Percentiles rank a stretch among this genome's conserved stretches.
Evolutionary conservation across 2,329 filamentous ascomycete species (phyloP).

Genomic region (Fusarium goolgardi): DNA sequence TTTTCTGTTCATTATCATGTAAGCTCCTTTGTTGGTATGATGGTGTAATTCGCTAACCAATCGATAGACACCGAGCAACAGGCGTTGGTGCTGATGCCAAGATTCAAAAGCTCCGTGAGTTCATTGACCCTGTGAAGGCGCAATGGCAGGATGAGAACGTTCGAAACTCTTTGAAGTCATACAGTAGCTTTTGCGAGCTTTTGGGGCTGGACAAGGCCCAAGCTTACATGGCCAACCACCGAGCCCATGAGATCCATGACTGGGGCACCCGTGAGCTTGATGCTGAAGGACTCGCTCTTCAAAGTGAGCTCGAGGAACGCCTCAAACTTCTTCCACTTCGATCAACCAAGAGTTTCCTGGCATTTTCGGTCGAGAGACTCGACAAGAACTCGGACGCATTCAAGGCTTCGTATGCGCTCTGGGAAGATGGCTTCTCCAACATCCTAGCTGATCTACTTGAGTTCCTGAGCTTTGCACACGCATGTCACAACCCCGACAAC

Average conservation of each 20-base stretch:
- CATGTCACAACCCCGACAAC: conserved; percentile 86
- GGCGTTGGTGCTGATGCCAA: conserved; percentile 78
- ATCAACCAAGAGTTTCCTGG: conserved; percentile 90
- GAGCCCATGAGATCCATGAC: conserved; percentile 80
- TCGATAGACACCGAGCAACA: conserved; percentile 77
- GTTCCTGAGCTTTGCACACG: conserved; percentile 89
- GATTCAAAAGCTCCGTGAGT: conserved; percentile 76
- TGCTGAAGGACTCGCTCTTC: conserved; percentile 80
- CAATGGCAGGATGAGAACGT: conserved; percentile 82
- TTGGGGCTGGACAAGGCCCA: conserved; percentile 84
- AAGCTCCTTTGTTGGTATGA: conserved; percentile 42
- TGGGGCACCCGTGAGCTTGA: conserved; percentile 86
- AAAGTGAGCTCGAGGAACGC: conserved; percentile 80
- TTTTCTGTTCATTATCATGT: conserved; percentile 93
- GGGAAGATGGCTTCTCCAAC: conserved; percentile 82
- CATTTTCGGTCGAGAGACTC: conserved; percentile 89
- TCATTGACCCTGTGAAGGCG: conserved; percentile 83
- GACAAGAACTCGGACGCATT: conserved; percentile 79
- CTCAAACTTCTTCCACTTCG: conserved; percentile 83
- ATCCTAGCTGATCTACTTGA: conserved; percentile 89
- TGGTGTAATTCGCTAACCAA: conserved; percentile 23
- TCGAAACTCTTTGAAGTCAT: conserved; percentile 75
- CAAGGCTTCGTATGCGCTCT: conserved; percentile 81
- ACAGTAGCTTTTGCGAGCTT: conserved; percentile 81
- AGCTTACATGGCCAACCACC: conserved; percentile 77